These are phyloP conservation scores for Bretziella fagacearum DNA, from an alignment of 2,329 filamentous ascomycete genomes.

Conservation along the genomic window DNA sequence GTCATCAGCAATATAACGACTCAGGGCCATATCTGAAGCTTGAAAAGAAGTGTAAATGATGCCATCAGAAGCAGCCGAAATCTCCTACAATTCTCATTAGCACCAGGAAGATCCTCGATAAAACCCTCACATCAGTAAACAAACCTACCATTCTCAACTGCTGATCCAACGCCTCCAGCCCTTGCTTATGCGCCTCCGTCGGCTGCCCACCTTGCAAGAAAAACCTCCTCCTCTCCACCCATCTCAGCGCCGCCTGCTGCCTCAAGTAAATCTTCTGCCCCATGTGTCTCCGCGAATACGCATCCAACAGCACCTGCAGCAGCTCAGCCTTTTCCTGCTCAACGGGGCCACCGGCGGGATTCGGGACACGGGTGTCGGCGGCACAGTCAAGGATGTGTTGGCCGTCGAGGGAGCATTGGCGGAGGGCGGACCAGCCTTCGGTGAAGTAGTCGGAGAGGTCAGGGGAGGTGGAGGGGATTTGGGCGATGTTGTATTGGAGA, in stretches of 20 bases:
- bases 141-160: constrained; percentile 38
- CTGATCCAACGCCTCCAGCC: constrained; percentile 37
- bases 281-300: constrained; percentile 43
- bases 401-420: constrained; percentile 45
- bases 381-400: constrained; percentile 48
- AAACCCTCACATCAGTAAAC: too few relatives aligned
- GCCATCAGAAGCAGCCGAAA: too few relatives aligned
- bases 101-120: too few relatives aligned
- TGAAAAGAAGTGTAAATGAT: too few relatives aligned
- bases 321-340: constrained; percentile 12
- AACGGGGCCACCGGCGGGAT: constrained; percentile 18
- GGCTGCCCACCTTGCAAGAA: constrained; percentile 37
- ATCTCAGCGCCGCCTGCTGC: constrained; percentile 42
- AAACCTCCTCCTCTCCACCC: constrained; percentile 37
- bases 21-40: too few relatives aligned
- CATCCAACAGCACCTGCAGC: constrained; percentile 34
- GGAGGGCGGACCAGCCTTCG: constrained; percentile 43
- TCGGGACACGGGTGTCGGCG: constrained; percentile 42
- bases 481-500: constrained; percentile 45
- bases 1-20: too few relatives aligned
- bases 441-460: constrained; percentile 44
- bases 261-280: constrained; percentile 47
- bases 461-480: constrained; percentile 35
- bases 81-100: not conserved
- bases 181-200: constrained; percentile 28